A percentile compares a stretch with the other conserved stretches of the same genome.
Evolutionary conservation across 441 rosid species (phyloP).

Genomic region (Jatropha podagrica): DNA sequence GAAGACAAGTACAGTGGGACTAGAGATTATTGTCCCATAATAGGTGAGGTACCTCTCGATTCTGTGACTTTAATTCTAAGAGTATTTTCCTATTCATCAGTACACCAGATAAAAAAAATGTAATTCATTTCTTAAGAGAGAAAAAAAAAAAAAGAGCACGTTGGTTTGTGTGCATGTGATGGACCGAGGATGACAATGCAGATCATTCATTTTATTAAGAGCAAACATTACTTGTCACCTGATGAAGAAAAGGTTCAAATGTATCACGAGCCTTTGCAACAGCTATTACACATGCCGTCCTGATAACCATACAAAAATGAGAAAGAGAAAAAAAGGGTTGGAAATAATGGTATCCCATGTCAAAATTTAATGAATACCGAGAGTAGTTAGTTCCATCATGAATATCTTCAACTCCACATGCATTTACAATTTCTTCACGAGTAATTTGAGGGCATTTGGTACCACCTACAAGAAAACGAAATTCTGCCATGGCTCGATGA

Average conservation of each 20-base stretch:
- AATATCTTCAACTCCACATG: constrained; percentile 97
- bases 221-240: constrained; percentile 42
- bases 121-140: background rate
- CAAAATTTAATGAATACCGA: constrained; percentile 46
- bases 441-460: constrained; percentile 91
- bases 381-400: constrained; percentile 99
- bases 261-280: constrained; percentile 97
- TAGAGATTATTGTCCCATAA: background rate
- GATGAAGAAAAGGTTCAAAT: constrained; percentile 94
- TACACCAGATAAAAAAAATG: background rate
- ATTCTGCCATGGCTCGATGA: constrained; percentile 98
- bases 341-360: background rate
- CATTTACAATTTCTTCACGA: constrained; percentile 95
- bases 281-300: constrained; percentile 98
- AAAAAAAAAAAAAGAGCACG: too few relatives aligned
- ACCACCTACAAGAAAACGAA: constrained; percentile 93
- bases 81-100: background rate
- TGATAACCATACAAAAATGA: constrained; percentile 34
- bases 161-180: background rate
- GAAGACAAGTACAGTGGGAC: too few relatives aligned
- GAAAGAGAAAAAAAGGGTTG: background rate
- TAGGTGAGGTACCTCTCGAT: background rate
- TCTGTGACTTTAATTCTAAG: background rate
- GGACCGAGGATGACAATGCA: background rate
- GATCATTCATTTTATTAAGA: constrained; percentile 1